Base-by-base conservation (phyloP, 306 rosid species). In the Vigna radiata region DNA sequence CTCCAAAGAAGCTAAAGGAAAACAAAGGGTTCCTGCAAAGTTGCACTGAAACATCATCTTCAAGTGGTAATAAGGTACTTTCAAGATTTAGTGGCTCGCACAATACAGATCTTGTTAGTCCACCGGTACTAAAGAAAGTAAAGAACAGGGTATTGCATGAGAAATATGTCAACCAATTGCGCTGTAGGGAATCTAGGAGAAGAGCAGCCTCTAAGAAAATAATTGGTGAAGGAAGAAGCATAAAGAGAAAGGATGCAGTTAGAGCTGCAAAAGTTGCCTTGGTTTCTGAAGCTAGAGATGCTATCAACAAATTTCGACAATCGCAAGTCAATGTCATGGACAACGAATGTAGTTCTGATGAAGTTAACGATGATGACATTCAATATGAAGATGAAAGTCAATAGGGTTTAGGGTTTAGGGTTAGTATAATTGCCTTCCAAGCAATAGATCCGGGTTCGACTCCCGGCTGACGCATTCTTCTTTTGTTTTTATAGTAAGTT, bases 121-220 rank as follows among this genome's bases (percentile, higher is more conserved):
- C 97, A 13, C 92, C 87, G 1, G 97, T 92, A 76, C 84, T 92
- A 77, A 94, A 92, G 87, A 77, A 78, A 76, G 89, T 94, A 12
- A 90, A 88, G 82, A 90, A 89, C 89, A 88, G 15, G 86, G 84
- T 59, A 58, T 63, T 83, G 60, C 97, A 94, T 76, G 97, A 92
- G 81, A 94, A 85, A 83, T 92, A 92, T 52, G 88, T 94, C 59
- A 87, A 90, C 76, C 91, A 92, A 87, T 83, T 90, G 56, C 95
- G 85, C 62, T 58, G 79, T 52, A 86, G 95, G 82, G 95, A 92
- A 41, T 88, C 89, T 31, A 89, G 76, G 83, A 90, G 96, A 81
- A 88, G 70, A 85, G 85, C 79, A 70, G 77, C 82, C 25, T 64
- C 89, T 23, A 9, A 41, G n/a, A 71, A 75, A 46, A 43, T 49